A percentile compares a stretch with the other conserved stretches of the same genome.
Evolutionary conservation across 768 basidiomycete species (phyloP).

Genomic region (Leccinellum albellum): DNA sequence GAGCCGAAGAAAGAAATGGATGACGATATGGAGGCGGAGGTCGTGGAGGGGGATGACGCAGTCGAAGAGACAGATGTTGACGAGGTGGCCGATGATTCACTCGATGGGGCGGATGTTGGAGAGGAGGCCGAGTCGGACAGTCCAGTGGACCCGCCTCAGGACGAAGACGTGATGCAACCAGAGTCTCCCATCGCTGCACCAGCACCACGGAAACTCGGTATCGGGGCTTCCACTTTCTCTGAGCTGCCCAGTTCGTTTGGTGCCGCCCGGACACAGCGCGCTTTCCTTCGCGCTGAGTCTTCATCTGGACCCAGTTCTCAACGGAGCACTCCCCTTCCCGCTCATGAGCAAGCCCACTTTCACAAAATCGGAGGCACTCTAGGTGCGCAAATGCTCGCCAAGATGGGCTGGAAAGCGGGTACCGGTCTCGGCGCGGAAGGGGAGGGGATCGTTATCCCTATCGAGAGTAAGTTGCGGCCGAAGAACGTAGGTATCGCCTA

Average conservation of each 20-base stretch:
- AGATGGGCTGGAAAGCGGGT: conserved; percentile 93
- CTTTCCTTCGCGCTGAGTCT: conserved; percentile 54
- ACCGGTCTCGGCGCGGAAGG: conserved; percentile 71
- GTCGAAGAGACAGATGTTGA: conserved; percentile 34
- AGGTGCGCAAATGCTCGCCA: conserved; percentile 86
- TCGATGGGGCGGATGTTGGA: conserved; percentile 34
- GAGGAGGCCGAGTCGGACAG: conserved; percentile 34
- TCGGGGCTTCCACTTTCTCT: conserved; percentile 24
- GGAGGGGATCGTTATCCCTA: conserved; percentile 82
- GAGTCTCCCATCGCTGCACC: conserved; percentile 30
- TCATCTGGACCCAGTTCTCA: conserved; percentile 39
- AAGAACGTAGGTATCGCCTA: conserved; percentile 86
- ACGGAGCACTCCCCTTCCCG: conserved; percentile 50
- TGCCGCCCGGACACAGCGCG: conserved; percentile 37
- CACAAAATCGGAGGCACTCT: conserved; percentile 69
- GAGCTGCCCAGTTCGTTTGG: conserved; percentile 39
- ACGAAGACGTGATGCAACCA: conserved; percentile 32
- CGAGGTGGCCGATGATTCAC: conserved; percentile 26
- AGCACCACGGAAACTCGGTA: conserved; percentile 16
- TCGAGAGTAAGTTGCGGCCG: conserved; percentile 81
- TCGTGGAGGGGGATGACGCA: conserved; percentile 36
- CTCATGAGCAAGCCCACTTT: conserved; percentile 78
- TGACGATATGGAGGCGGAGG: conserved; percentile 32
- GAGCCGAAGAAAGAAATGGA: conserved; percentile 40
- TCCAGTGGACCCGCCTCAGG: conserved; percentile 33